A percentile compares a stretch with the other conserved stretches of the same genome.
These are phyloP conservation scores for Endotrypanum monterogeii DNA, from an alignment of 208 protist genomes.

Conservation along the genomic window DNA sequence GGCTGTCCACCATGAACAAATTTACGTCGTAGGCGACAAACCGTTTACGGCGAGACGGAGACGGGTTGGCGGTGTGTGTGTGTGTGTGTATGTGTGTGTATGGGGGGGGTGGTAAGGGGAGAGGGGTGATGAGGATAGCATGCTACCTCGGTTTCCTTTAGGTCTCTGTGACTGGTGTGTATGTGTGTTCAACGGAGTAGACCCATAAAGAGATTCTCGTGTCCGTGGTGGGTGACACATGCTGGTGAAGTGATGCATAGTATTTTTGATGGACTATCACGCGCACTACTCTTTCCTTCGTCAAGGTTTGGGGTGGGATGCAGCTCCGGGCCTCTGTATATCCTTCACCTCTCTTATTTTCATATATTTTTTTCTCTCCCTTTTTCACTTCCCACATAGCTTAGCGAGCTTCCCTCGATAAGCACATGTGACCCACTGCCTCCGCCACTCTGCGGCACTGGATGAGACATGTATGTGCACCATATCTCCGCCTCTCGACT, in stretches of 20 bases:
- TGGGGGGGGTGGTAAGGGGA: background rate
- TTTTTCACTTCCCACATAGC: background rate
- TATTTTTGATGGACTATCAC: background rate
- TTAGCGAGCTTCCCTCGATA: background rate
- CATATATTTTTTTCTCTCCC: background rate
- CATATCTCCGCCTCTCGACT: background rate
- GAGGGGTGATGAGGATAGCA: background rate
- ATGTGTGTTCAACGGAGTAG: background rate
- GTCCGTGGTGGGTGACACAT: background rate
- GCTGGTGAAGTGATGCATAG: background rate
- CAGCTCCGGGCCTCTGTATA: background rate
- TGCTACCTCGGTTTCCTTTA: background rate
- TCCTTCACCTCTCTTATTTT: background rate
- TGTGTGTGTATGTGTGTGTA: too few relatives aligned
- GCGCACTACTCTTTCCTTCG: background rate
- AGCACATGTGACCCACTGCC: background rate
- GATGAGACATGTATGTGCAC: too few relatives aligned
- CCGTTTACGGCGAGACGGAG: too few relatives aligned
- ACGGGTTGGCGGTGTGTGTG: too few relatives aligned
- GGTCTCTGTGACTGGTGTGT: background rate
- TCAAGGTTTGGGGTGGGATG: background rate
- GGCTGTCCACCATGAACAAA: conserved; percentile 77
- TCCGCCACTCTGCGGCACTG: background rate
- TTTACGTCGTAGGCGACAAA: conserved; percentile 53
- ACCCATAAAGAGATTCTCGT: background rate